A percentile compares a stretch with the other conserved stretches of the same genome.
These are phyloP conservation scores for Lippia alba DNA, from an alignment of 305 asterid genomes.

Conservation along the genomic window DNA sequence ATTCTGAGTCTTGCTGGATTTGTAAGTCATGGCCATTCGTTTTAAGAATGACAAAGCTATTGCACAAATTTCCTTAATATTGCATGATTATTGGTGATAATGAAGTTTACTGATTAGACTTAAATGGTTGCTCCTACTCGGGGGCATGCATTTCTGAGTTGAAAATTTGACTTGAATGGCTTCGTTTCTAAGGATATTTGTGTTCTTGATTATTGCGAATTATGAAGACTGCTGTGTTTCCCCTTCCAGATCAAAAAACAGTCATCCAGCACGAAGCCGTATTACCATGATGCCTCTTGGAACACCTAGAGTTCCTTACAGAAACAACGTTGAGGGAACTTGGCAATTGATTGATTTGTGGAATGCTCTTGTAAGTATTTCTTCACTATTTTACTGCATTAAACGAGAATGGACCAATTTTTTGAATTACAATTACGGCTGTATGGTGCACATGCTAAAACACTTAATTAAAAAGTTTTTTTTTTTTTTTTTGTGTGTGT, in stretches of 20 bases:
- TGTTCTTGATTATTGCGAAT: slow-evolving; percentile 23
- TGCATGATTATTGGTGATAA: not conserved
- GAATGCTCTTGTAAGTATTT: slow-evolving; percentile 94
- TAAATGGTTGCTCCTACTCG: slow-evolving; percentile 17
- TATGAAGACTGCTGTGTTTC: slow-evolving; percentile 22
- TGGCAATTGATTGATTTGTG: slow-evolving; percentile 96
- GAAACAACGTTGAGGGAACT: slow-evolving; percentile 71
- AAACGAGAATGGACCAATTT: not conserved
- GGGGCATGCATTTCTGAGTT: slow-evolving; percentile 1
- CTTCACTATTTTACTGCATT: slow-evolving; percentile 25
- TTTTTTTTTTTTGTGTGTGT: too few relatives aligned
- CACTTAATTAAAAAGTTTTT: not conserved
- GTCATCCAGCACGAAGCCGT: slow-evolving; percentile 64
- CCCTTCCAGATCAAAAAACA: slow-evolving; percentile 45
- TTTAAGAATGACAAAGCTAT: not conserved
- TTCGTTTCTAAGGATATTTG: not conserved
- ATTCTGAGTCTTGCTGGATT: not conserved
- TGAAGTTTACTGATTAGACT: not conserved
- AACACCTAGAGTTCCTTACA: slow-evolving; percentile 88
- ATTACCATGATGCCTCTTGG: slow-evolving; percentile 94
- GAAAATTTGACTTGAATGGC: slow-evolving; percentile 5
- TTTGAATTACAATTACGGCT: not conserved
- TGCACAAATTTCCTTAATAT: not conserved
- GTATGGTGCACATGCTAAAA: not conserved
- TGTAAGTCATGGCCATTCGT: not conserved